phyloP scores from a whole-genome alignment of 1,139 yeast species.

The Geotrichum phurueaensis region DNA sequence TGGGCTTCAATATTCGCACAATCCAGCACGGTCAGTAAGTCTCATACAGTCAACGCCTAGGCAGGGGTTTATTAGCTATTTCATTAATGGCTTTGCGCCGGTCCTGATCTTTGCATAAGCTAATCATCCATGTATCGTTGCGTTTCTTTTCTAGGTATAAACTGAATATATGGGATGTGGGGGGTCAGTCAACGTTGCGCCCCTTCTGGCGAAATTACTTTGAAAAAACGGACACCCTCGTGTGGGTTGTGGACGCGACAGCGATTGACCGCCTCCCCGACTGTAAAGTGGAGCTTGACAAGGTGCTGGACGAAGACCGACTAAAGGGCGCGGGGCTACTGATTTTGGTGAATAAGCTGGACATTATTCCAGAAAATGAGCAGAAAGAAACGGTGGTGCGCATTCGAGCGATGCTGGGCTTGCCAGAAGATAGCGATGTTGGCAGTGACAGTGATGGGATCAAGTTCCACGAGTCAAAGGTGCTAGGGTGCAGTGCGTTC shows the following conservation, averaged over 20 bases:
- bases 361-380: slow-evolving; percentile 39
- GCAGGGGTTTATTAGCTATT: neutral
- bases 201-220: slow-evolving; percentile 90
- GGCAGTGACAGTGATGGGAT: slow-evolving; percentile 25
- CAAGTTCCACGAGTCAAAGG: slow-evolving; percentile 40
- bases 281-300: slow-evolving; percentile 52
- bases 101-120: neutral
- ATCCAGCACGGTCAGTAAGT: slow-evolving; percentile 33
- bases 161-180: slow-evolving; percentile 63
- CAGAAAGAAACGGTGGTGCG: slow-evolving; percentile 27
- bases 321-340: slow-evolving; percentile 49
- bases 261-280: slow-evolving; percentile 58
- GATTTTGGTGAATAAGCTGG: slow-evolving; percentile 42
- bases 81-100: neutral
- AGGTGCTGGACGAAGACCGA: neutral
- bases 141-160: slow-evolving; percentile 36
- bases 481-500: slow-evolving; percentile 50
- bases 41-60: too few species aligned
- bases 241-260: slow-evolving; percentile 89
- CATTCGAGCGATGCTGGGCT: slow-evolving; percentile 28
- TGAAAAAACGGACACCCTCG: slow-evolving; percentile 71
- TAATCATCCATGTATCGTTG: neutral
- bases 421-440: slow-evolving; percentile 19
- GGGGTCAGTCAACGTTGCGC: slow-evolving; percentile 75
- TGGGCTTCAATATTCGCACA: slow-evolving; percentile 60